Percentiles rank a stretch among this genome's conserved stretches.
Conservation (phyloP, 2,329 filamentous ascomycete species). For the Penicillium sumatraense region DNA sequence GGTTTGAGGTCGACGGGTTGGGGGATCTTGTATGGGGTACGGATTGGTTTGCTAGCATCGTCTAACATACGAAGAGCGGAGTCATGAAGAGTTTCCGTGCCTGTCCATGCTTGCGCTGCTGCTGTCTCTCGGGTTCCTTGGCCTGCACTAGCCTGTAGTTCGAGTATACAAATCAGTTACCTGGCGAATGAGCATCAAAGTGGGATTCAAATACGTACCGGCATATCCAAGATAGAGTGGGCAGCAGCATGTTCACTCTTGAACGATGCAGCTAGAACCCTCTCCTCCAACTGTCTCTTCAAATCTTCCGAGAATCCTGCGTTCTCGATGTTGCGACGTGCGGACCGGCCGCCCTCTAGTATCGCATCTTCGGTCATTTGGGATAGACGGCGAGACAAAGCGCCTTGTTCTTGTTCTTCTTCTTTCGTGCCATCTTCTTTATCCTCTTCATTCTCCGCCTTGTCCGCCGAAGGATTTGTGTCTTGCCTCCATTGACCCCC, state of each 20-base stretch:
- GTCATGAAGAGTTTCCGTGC: constrained; percentile 74
- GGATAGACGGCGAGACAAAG: constrained; percentile 62
- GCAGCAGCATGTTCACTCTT: constrained; percentile 57
- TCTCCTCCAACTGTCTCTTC: constrained; percentile 61
- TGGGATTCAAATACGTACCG: constrained; percentile 39
- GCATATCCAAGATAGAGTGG: constrained; percentile 59
- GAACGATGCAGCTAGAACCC: constrained; percentile 61
- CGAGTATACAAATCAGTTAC: neutral
- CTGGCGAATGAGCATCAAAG: neutral
- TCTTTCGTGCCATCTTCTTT: constrained; percentile 11
- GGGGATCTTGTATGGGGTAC: constrained; percentile 48
- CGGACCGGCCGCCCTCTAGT: constrained; percentile 58
- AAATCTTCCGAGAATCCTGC: constrained; percentile 67
- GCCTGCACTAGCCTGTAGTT: constrained; percentile 60
- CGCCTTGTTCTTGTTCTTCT: constrained; percentile 51
- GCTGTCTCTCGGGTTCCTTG: constrained; percentile 71
- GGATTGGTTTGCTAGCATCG: constrained; percentile 63
- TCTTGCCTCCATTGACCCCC: constrained; percentile 29
- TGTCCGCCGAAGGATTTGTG: constrained; percentile 16
- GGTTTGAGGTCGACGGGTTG: constrained; percentile 52
- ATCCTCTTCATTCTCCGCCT: constrained; percentile 19
- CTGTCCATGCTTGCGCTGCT: constrained; percentile 73
- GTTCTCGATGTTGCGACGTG: constrained; percentile 62
- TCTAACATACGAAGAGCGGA: constrained; percentile 79
- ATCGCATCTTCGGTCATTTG: constrained; percentile 66